Conservation (phyloP, 148 eudicot genomes). For the Arctostaphylos glauca region DNA sequence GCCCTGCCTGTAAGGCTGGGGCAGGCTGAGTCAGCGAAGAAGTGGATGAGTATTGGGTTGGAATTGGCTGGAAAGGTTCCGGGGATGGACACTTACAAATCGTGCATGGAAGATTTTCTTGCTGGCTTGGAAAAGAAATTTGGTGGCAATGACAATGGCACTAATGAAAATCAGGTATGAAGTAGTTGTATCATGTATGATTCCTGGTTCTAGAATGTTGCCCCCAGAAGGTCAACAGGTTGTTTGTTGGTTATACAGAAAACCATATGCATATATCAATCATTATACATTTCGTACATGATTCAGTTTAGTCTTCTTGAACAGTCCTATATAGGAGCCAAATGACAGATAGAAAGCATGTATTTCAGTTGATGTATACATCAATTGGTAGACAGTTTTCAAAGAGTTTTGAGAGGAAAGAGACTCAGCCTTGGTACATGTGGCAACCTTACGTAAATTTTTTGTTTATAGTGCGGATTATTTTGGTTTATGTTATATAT, state of each 20-base stretch:
- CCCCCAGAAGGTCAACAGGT: not conserved
- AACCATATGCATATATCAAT: not conserved
- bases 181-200: not conserved
- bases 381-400: not conserved
- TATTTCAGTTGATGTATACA: not conserved
- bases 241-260: not conserved
- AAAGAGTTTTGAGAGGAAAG: not conserved
- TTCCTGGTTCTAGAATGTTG: not conserved
- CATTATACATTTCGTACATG: not conserved
- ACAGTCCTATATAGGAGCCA: not conserved
- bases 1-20: constrained; percentile 71
- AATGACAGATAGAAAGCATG: not conserved
- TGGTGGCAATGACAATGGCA: constrained; percentile 22
- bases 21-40: constrained; percentile 57
- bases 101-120: constrained; percentile 82
- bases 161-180: constrained; percentile 17
- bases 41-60: constrained; percentile 83
- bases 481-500: too few relatives aligned
- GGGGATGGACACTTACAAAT: constrained; percentile 66
- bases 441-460: too few relatives aligned
- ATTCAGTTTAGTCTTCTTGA: not conserved
- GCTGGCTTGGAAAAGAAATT: constrained; percentile 53
- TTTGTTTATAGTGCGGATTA: too few relatives aligned
- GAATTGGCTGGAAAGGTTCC: constrained; percentile 80
- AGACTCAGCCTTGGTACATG: not conserved